Evolutionary conservation across 257 asterid species (phyloP), one percentile per base, ranked within the genome.

Genomic region (Forsythia suspensa): DNA sequence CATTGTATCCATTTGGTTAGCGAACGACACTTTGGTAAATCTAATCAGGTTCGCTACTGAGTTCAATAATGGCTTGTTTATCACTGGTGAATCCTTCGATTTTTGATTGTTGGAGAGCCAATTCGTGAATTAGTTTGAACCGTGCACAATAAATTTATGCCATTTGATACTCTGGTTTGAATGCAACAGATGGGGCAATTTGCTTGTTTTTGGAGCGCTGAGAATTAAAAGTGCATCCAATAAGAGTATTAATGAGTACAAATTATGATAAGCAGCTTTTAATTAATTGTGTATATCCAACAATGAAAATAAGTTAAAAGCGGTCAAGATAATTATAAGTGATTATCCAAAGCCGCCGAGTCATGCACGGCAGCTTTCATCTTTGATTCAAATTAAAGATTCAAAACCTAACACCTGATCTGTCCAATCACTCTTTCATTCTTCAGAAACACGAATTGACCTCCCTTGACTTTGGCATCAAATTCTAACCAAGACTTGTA

Each of bases 1-100:
- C 78, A 63, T 68, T 80, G 80, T 77, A 77, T 51, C 3, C 39
- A 63, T 29, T 29, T 21, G 11, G 70, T 29, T 5, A 10, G 40
- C 16, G 3, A 0, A 55, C 51, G 41, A 79, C 66, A 36, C 65
- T 46, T 59, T 77, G 78, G 77, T 79, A 11, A 63, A 9, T 9
- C 18, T 24, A 21, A 63, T 63, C 40, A 29, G 38, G 4, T 29
- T 24, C 69, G 38, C 38, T 6, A 61, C 16, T 4, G 37, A 61
- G 38, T 61, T 20, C 18, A 29, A 63, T 13, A 63, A 63, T 63
- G 11, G 70, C 70, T 63, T 21, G 38, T 24, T 63, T 24, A 21
- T 61, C 16, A 61, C 13, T 24, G 36, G 37, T 61, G 37, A 61
- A 61, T 29, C 38, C 39, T 63, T 24, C 36, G 12, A 59, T n/a